Evolutionary conservation across 768 basidiomycete genomes (phyloP), one percentile per base, ranked within the genome.

Genomic region (Boletus edulis): DNA sequence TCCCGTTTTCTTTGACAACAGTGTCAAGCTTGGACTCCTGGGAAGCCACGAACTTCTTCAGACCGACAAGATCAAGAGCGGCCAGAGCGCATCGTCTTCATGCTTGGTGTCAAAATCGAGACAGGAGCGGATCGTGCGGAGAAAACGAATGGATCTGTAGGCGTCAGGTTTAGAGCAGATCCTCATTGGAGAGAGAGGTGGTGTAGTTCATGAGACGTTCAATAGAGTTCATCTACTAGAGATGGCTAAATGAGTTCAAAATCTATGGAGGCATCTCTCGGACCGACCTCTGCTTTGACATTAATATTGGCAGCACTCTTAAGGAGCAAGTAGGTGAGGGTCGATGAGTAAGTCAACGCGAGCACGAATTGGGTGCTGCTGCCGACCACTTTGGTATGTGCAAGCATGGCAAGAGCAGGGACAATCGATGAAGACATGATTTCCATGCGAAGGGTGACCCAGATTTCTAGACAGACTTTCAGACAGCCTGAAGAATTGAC

Each of bases 11-110:
- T 2, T 92, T 90, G 5, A 97, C 75, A 41, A 76, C 73, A 0
- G 94, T 95, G 54, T 94, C 90, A 60, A 63, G 66, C 58, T 57
- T 96, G 94, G 4, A 91, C 89, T 22, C 88, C 78, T 3, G 92
- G 87, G 44, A 96, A 70, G 58, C 82, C 84, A 51, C 78, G 71
- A 41, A 98, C 76, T 67, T 93, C 94, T 61, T 94, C 76, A 40
- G 66, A 50, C 56, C 79, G 65, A 56, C 65, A 49, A 67, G 72
- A 59, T 69, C 69, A 44, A 70, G 70, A 4, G 32, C 80, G 73
- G 80, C 84, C 41, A 86, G 54, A 69, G 61, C 27, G 8, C 57
- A 29, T 60, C 61, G 38, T 69, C 69, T 14, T 24, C 48, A 6
- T 62, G 62, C 39, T 63, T 59, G 44, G 58, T 56, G 3, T 69